Conservation (phyloP, 2,329 filamentous ascomycete genomes). For the Coniochaeta prunicola region DNA sequence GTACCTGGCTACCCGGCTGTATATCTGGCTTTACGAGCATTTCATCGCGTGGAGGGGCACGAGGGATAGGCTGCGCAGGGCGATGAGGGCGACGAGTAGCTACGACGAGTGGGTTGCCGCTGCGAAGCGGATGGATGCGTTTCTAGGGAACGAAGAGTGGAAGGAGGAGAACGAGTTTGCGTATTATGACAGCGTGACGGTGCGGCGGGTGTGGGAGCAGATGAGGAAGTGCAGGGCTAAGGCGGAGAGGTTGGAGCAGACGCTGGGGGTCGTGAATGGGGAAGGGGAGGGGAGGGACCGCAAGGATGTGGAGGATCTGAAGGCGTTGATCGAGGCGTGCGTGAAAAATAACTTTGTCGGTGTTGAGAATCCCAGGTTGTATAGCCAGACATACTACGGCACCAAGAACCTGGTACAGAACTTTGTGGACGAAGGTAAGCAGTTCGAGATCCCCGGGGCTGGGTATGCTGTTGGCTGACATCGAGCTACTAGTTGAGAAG, state of each 20-base stretch:
- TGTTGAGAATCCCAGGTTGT: slow-evolving; percentile 87
- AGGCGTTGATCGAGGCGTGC: slow-evolving; percentile 74
- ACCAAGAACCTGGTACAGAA: slow-evolving; percentile 93
- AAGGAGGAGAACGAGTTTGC: slow-evolving; percentile 70
- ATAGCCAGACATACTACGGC: slow-evolving; percentile 94
- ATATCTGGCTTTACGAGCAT: slow-evolving; percentile 90
- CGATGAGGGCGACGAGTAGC: slow-evolving; percentile 62
- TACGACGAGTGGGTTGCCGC: slow-evolving; percentile 80
- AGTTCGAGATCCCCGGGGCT: slow-evolving; percentile 7
- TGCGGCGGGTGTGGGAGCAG: slow-evolving; percentile 70
- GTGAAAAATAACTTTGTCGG: slow-evolving; percentile 98
- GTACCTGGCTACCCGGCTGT: slow-evolving; percentile 77
- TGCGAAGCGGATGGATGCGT: slow-evolving; percentile 71
- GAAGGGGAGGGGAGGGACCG: slow-evolving; percentile 27
- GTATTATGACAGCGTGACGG: slow-evolving; percentile 84
- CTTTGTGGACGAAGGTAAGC: slow-evolving; percentile 73
- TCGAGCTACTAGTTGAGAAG: slow-evolving; percentile 46
- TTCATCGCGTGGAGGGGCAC: slow-evolving; percentile 82
- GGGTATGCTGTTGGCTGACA: neutral
- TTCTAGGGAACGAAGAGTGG: slow-evolving; percentile 75
- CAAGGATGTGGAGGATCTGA: slow-evolving; percentile 66
- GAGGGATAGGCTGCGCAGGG: slow-evolving; percentile 62
- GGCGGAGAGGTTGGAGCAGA: slow-evolving; percentile 43
- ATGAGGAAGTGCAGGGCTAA: slow-evolving; percentile 56
- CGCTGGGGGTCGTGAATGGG: slow-evolving; percentile 12